phyloP scores from a whole-genome alignment of 306 rosid species.

The Vigna unguiculata region DNA sequence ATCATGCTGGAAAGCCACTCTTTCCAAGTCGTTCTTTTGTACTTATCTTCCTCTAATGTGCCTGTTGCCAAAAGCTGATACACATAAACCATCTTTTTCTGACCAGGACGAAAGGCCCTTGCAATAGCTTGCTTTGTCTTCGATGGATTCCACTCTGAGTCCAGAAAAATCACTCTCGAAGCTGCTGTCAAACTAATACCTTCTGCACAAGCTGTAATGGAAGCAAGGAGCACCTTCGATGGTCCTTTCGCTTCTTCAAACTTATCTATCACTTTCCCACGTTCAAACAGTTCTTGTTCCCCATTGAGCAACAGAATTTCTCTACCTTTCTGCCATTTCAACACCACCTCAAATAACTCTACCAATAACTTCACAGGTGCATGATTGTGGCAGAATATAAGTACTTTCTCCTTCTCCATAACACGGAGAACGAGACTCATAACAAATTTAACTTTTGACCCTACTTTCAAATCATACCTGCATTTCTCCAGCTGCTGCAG shows the following conservation, averaged over 20 bases:
- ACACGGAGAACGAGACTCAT: neutral
- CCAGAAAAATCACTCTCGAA: neutral
- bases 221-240: neutral
- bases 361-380: neutral
- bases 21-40: slow-evolving; percentile 9
- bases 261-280: slow-evolving; percentile 1
- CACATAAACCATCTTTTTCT: neutral
- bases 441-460: slow-evolving; percentile 2
- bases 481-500: neutral
- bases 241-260: neutral
- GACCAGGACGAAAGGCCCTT: slow-evolving; percentile 10
- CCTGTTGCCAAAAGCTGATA: slow-evolving; percentile 6
- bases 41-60: neutral
- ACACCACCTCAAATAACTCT: neutral
- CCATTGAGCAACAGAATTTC: neutral
- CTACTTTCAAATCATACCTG: neutral
- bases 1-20: slow-evolving; percentile 3
- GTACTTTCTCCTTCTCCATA: neutral
- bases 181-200: slow-evolving; percentile 4
- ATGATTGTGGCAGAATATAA: neutral
- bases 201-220: neutral
- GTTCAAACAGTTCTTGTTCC: neutral
- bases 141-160: slow-evolving; percentile 3
- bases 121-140: slow-evolving; percentile 7
- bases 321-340: neutral